Evolutionary conservation across 148 eudicot species (phyloP).

Genomic region (Fagopyrum tataricum): DNA sequence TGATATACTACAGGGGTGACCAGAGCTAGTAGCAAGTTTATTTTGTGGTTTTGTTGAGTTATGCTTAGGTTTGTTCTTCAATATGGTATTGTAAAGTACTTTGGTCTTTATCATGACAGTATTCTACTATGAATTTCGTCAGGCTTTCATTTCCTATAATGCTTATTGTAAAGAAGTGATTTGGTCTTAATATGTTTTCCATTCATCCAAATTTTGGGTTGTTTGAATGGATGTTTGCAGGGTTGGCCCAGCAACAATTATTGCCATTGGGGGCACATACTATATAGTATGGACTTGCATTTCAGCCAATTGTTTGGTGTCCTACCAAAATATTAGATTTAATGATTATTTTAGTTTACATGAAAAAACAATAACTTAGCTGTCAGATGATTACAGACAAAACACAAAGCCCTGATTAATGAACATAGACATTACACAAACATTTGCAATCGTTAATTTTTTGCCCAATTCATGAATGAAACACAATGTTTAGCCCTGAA

Average conservation of each 20-base stretch:
- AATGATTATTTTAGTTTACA: not conserved
- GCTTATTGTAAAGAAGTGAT: not conserved
- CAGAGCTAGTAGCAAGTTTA: constrained; percentile 10
- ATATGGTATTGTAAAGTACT: not conserved
- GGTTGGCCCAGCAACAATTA: too few relatives aligned
- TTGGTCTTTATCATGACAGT: not conserved
- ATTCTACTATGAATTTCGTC: not conserved
- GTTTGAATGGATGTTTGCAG: too few relatives aligned
- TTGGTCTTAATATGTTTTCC: not conserved
- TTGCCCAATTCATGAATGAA: not conserved
- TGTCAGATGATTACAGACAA: constrained; percentile 4
- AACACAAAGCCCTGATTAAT: not conserved
- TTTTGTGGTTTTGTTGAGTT: constrained; percentile 6
- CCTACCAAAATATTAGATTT: not conserved
- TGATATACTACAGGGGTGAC: constrained; percentile 14
- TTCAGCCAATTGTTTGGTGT: not conserved
- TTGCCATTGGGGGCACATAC: too few relatives aligned
- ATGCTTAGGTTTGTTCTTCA: not conserved
- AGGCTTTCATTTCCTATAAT: not conserved
- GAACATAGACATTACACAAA: constrained; percentile 5
- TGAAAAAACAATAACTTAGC: not conserved
- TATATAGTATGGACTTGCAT: not conserved
- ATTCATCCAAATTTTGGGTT: too few relatives aligned
- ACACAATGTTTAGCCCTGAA: not conserved
- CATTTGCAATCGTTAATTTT: constrained; percentile 2